Base-by-base conservation (phyloP, 2,329 filamentous ascomycete species). In the Didymella arachidicola region DNA sequence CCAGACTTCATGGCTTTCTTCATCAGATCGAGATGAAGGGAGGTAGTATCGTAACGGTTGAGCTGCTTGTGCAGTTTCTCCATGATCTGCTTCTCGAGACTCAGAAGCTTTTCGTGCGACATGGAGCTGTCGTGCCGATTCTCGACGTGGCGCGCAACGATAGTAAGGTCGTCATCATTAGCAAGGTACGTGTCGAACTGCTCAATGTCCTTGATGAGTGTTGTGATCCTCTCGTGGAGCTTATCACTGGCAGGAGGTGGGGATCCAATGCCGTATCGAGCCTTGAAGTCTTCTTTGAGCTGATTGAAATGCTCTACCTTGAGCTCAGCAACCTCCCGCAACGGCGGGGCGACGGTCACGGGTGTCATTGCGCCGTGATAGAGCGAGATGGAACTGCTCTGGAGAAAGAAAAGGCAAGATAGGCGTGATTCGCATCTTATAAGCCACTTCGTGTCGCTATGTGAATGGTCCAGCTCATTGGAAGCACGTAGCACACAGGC, bases 291-390 rank as follows among this genome's bases (percentile, higher is more conserved):
- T 0, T 72, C 71, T 26, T 81, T 83, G 60, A 85, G 81, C 62
- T 82, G 83, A 27, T 80, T 78, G 7, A 87, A 79, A 64, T 87
- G 83, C n/a, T 76, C 76, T 59, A 87, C 81, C 66, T 87, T 87
- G 57, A 71, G 63, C 32, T 73, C 61, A 16, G 63, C 62, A 8
- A 64, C 62, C 47, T 67, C 62, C 34, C 56, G 63, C 19, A 74
- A 57, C n/a, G 65, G 56, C 3, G 68, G 60, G 4, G 64, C 55
- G 34, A 72, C 53, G 18, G 59, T 47, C 14, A 69, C 46, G 19
- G 56, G 41, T n/a, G 45, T 51, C 56, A 59, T 59, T 2, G 36
- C 16, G 29, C 25, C 14, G 14, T 4, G 29, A 7, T 3, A 6
- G 46, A 49, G 45, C 27, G 25, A 5, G 2, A 3, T 4, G 1